Evolutionary conservation across 352 stramenopile species (phyloP), one percentile per base, ranked within the genome.

Genomic region (Elongisporangium senticosum): DNA sequence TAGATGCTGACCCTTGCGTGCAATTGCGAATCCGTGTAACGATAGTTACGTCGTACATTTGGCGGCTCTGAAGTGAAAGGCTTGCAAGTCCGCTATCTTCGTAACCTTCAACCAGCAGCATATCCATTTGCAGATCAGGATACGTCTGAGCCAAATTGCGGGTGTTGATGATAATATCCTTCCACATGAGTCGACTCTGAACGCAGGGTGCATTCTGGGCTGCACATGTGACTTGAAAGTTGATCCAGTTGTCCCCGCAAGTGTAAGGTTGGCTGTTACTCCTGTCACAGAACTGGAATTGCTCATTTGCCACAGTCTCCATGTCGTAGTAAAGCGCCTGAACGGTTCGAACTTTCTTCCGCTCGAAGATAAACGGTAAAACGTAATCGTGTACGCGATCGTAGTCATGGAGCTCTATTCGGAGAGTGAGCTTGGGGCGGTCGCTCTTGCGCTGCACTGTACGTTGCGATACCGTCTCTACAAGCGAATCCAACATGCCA

Each of bases 1-100:
- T 20, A n/a, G 54, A 52, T 23, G 11, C 21, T 17, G 49, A 7
- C 4, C 7, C 33, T 11, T 15, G 20, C 15, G 51, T 22, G 22
- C 24, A 64, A 13, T 55, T 47, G 21, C 51, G 58, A 24, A 59
- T 20, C 10, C 58, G 51, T 10, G 51, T 53, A 51, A 64, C 40
- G 28, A 55, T 15, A 4, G 28, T 21, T 10, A 63, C 40, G 7
- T 26, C 55, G 33, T 43, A 43, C 33, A 43, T 43, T 43, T 43
- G 33, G 33, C 33, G 33, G 3, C 10, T 10, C 13, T 43, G 33
- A 43, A 43, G 2, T 2, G 33, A 17, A 15, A 43, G 10, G 33
- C 33, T 43, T 10, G 8, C 33, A 17, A 17, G 33, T 17, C 33
- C 33, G 33, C 33, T 43, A 4, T 43, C 33, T 43, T 43, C 33